Conservation (phyloP, 139 green algal genomes). For the Tetradesmus obliquus region DNA sequence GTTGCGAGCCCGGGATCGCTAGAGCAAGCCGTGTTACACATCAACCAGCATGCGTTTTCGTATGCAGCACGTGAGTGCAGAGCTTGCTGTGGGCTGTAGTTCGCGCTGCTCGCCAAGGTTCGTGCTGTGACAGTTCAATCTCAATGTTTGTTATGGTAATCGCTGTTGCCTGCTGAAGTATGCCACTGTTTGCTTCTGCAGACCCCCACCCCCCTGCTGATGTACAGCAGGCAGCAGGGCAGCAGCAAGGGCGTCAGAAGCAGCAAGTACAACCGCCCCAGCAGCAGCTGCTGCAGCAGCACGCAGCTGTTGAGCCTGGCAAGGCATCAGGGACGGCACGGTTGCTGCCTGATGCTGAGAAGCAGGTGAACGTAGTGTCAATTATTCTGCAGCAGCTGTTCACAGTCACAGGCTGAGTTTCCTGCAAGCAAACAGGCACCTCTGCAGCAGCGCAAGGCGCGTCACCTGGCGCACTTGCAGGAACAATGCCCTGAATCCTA, state of each 20-base stretch:
- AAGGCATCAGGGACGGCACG: neutral
- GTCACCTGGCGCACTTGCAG: too few relatives aligned
- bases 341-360: neutral
- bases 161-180: neutral
- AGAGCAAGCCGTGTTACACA: neutral
- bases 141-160: neutral
- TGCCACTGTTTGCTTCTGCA: neutral
- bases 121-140: neutral
- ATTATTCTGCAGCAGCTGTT: too few relatives aligned
- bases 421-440: neutral
- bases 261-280: neutral
- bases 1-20: neutral
- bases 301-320: neutral
- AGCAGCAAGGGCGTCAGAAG: neutral
- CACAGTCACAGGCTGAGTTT: neutral
- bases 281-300: conserved; percentile 35
- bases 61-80: conserved; percentile 6
- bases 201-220: neutral
- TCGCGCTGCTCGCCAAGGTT: neutral
- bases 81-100: neutral
- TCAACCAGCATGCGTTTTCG: conserved; percentile 11
- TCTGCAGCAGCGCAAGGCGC: neutral
- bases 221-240: neutral
- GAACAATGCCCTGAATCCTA: too few relatives aligned
- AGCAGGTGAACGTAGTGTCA: neutral